phyloP scores from a whole-genome alignment of 805 yeast species.

The Cyberlindnera nakhonratchasimensis region DNA sequence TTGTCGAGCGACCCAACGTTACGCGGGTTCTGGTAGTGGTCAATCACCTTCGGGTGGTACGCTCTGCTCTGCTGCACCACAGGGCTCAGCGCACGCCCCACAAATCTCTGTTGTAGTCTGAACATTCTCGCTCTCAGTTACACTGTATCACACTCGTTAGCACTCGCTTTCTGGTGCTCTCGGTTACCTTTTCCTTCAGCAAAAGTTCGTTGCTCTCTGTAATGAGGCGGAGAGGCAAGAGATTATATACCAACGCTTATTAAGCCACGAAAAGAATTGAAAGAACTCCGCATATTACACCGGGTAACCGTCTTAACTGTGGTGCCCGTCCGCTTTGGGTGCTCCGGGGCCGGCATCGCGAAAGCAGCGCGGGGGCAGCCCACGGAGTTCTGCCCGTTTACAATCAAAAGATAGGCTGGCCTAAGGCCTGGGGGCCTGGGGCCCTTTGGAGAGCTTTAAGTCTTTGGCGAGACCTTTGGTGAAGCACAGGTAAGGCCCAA shows the following conservation, averaged over 20 bases:
- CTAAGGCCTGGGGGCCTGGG: no score
- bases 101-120: slow-evolving; percentile 20
- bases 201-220: no score
- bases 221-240: slow-evolving; percentile 2
- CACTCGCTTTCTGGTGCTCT: no score
- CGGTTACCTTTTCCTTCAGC: no score
- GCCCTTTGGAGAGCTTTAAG: no score
- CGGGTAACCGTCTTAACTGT: slow-evolving; percentile 9
- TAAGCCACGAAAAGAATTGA: not conserved
- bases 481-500: not conserved
- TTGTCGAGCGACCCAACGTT: slow-evolving; percentile 94
- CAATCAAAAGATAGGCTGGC: no score
- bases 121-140: slow-evolving; percentile 17
- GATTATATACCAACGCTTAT: not conserved
- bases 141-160: no score
- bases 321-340: slow-evolving; percentile 1
- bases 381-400: no score
- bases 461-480: no score
- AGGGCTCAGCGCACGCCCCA: slow-evolving; percentile 20
- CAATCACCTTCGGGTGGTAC: slow-evolving; percentile 93
- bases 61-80: slow-evolving; percentile 31
- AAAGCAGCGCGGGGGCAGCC: no score
- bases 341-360: slow-evolving; percentile 4
- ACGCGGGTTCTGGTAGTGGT: slow-evolving; percentile 94
- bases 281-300: not conserved